Conservation (phyloP, 2,329 filamentous ascomycete species). For the Nannizziopsis arthrosporioides region DNA sequence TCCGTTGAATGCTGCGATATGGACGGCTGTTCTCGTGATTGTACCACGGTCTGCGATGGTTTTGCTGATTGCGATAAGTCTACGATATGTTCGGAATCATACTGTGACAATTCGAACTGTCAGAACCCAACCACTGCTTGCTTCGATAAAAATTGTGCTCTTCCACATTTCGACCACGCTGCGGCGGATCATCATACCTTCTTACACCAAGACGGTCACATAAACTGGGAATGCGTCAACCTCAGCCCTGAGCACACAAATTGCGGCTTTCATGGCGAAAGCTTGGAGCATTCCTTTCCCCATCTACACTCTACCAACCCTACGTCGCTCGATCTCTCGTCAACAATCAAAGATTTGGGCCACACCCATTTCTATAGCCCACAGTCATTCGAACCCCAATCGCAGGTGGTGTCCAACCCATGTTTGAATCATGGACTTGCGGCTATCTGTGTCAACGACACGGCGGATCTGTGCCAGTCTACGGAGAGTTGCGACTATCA, state of each 20-base stretch:
- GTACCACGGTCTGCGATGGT: slow-evolving; percentile 32
- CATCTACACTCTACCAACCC: slow-evolving; percentile 1
- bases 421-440: slow-evolving; percentile 7
- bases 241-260: not conserved
- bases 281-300: slow-evolving; percentile 1
- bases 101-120: slow-evolving; percentile 22
- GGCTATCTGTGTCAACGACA: slow-evolving; percentile 5
- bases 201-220: slow-evolving; percentile 3
- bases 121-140: slow-evolving; percentile 26
- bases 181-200: not conserved
- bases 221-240: slow-evolving; percentile 11
- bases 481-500: not conserved
- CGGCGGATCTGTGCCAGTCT: slow-evolving; percentile 1
- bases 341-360: not conserved
- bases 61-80: slow-evolving; percentile 32
- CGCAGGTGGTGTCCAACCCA: not conserved
- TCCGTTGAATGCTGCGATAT: slow-evolving; percentile 27
- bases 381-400: slow-evolving; percentile 1
- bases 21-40: slow-evolving; percentile 29
- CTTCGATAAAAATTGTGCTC: slow-evolving; percentile 27
- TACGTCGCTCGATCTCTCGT: not conserved
- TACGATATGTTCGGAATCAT: slow-evolving; percentile 27
- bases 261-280: slow-evolving; percentile 5
- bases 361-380: slow-evolving; percentile 2
- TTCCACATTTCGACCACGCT: slow-evolving; percentile 7